Evolutionary conservation across 2,329 filamentous ascomycete genomes (phyloP), one percentile per base, ranked within the genome.

Genomic region (Clonostachys chloroleuca): DNA sequence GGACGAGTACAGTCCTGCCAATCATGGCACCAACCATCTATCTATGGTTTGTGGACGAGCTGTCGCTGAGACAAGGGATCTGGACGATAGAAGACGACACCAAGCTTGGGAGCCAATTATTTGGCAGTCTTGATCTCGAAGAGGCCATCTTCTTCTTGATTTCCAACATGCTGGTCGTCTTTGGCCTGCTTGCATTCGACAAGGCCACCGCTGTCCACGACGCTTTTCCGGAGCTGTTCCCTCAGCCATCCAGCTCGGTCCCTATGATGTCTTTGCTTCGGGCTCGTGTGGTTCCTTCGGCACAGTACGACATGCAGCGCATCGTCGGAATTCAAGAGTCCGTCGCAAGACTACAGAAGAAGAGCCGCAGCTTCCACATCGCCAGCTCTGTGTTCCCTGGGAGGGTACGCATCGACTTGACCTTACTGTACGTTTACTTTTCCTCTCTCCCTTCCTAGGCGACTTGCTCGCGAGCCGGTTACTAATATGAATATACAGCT

Each of bases 341-440:
- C 1, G 77, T 84, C 1, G 54, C 57, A 1, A 74, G 80, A 7
- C 65, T 89, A 8, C 66, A 74, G 44, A 72, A 69, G 47, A 89
- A 89, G 58, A 89, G 85, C 54, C 75, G 85, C 43, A 89, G 84
- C 55, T 89, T 90, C 60, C 88, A 87, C 53, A 68, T 90, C 6
- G 87, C 86, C 0, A 87, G 83, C 52, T 79, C 82, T 0, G 78
- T 82, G 0, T 90, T 91, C 52, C 74, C 80, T 37, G 85, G 85
- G 2, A 75, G 81, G 20, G 67, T 90, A 8, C 76, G 86, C 6
- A 81, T 85, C 33, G 86, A 90, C 53, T 60, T 90, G 12, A 75
- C 87, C 24, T 64, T 87, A 2, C 65, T 90, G 66, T 80, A 59
- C 60, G 75, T 59, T 73, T 57, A 30, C 24, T 10, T 30, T 30